These are phyloP conservation scores for Lactarius hengduanensis DNA, from an alignment of 768 basidiomycete genomes.

Conservation along the genomic window DNA sequence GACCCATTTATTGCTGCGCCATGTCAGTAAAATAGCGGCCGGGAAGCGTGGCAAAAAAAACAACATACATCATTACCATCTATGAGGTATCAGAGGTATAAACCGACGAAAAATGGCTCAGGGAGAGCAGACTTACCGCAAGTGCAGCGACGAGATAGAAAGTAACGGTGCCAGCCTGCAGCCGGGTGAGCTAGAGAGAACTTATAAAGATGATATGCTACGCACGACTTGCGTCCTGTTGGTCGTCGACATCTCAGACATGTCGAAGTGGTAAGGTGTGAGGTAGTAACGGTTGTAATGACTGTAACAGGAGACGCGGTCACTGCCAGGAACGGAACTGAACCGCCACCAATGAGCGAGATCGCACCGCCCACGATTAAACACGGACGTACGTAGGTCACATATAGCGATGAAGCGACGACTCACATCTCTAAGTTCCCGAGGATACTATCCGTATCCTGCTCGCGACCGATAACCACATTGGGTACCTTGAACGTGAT, in stretches of 20 bases:
- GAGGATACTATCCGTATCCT: constrained; percentile 78
- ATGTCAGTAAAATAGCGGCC: constrained; percentile 21
- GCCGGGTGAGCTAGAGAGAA: background rate
- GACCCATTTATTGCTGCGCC: constrained; percentile 85
- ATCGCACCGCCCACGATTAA: constrained; percentile 18
- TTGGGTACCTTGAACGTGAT: constrained; percentile 93
- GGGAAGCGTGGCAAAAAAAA: constrained; percentile 1
- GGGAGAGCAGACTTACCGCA: constrained; percentile 54
- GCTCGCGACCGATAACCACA: constrained; percentile 94
- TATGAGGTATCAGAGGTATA: constrained; percentile 34
- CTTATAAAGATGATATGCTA: background rate
- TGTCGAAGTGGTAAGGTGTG: background rate
- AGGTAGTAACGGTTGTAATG: background rate
- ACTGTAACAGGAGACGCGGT: background rate
- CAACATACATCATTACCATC: constrained; percentile 87
- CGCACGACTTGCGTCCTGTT: constrained; percentile 18
- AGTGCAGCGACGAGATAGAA: constrained; percentile 91
- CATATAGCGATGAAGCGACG: background rate
- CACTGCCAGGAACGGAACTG: background rate
- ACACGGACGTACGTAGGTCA: constrained; percentile 16
- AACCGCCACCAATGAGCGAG: constrained; percentile 3
- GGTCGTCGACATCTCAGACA: constrained; percentile 9
- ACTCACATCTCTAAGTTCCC: constrained; percentile 37
- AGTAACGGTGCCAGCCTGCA: constrained; percentile 66
- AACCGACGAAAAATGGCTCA: background rate